Evolutionary conservation across 306 rosid genomes (phyloP).

Genomic region (Medicago arabica): DNA sequence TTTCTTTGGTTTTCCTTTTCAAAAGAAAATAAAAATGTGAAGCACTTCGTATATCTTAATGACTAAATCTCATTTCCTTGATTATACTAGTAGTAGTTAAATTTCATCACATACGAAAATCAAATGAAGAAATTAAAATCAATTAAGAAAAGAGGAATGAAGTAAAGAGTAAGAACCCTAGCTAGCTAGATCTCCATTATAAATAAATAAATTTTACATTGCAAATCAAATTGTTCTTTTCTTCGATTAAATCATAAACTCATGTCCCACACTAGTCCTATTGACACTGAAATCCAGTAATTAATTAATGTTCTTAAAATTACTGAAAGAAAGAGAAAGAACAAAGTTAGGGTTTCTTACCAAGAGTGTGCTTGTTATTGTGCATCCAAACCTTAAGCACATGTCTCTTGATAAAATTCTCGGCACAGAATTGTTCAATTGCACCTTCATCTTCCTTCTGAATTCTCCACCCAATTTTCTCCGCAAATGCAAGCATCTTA

Average conservation of each 20-base stretch:
- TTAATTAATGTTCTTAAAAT: slow-evolving; percentile 21
- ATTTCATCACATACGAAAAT: neutral
- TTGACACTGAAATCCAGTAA: slow-evolving; percentile 33
- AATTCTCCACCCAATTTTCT: slow-evolving; percentile 77
- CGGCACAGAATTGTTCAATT: slow-evolving; percentile 71
- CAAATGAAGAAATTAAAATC: neutral
- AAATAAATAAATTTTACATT: slow-evolving; percentile 35
- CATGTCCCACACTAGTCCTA: slow-evolving; percentile 12
- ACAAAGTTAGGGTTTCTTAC: slow-evolving; percentile 79
- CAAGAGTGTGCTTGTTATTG: slow-evolving; percentile 83
- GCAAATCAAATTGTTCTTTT: slow-evolving; percentile 18
- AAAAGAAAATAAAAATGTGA: too few relatives aligned
- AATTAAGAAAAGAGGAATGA: neutral
- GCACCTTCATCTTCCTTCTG: slow-evolving; percentile 82
- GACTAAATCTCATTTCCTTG: too few relatives aligned
- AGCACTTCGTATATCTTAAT: too few relatives aligned
- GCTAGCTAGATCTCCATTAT: slow-evolving; percentile 39
- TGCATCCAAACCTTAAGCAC: slow-evolving; percentile 98
- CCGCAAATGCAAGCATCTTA: slow-evolving; percentile 83
- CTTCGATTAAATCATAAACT: neutral
- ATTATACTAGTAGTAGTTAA: neutral
- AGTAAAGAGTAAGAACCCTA: slow-evolving; percentile 49
- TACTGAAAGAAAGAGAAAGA: neutral
- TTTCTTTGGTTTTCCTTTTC: neutral
- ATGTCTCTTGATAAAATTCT: slow-evolving; percentile 58